These are phyloP conservation scores for Naganishia sp. DNA, from an alignment of 1,284 basidiomycete species.

Conservation along the genomic window DNA sequence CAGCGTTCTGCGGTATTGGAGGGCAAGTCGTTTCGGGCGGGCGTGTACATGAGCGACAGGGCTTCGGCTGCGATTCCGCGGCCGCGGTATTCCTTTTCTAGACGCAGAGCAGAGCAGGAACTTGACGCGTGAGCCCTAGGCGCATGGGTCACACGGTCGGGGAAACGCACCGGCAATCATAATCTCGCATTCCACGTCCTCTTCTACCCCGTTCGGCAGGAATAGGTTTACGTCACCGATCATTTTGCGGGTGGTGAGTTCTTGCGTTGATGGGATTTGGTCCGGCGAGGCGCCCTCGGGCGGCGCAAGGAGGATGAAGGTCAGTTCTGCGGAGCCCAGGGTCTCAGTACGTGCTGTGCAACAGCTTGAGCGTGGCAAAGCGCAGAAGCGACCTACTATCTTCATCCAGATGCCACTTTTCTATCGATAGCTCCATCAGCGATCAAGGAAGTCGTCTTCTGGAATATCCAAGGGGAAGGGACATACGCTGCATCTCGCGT, in stretches of 20 bases:
- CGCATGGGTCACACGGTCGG: no score
- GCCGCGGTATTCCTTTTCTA: constrained; percentile 48
- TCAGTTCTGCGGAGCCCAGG: constrained; percentile 64
- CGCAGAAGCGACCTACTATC: constrained; percentile 62
- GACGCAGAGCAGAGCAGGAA: constrained; percentile 24
- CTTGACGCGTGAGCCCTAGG: no score
- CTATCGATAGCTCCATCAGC: constrained; percentile 53
- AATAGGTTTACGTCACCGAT: constrained; percentile 93
- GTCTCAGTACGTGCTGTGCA: neutral
- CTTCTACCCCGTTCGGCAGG: constrained; percentile 62
- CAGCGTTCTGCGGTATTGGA: neutral
- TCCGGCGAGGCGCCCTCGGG: constrained; percentile 19
- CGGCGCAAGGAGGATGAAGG: constrained; percentile 79
- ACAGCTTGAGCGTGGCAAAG: no score
- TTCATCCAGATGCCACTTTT: constrained; percentile 80
- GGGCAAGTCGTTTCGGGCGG: neutral
- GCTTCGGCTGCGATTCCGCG: constrained; percentile 59
- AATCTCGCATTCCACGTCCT: constrained; percentile 68
- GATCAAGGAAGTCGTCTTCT: neutral
- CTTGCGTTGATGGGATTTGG: constrained; percentile 28
- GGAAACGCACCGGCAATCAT: constrained; percentile 73
- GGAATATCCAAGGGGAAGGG: neutral
- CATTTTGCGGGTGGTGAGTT: constrained; percentile 61
- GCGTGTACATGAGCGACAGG: constrained; percentile 36
- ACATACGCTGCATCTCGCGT: constrained; percentile 85